phyloP scores from a whole-genome alignment of 805 yeast species.

The Zygosaccharomyces pseudorouxii region DNA sequence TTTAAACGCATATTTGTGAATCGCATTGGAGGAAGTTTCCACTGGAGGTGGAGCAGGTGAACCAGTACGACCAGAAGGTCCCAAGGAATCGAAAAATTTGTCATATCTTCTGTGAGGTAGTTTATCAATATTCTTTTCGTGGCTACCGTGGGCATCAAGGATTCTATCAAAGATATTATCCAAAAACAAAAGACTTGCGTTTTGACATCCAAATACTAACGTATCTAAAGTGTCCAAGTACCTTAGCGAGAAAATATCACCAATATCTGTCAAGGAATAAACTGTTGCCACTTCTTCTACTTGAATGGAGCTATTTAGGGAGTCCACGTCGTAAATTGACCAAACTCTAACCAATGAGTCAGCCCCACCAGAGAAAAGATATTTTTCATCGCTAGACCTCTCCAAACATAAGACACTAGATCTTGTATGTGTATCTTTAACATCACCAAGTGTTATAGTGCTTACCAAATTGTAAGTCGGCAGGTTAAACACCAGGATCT shows the following conservation, averaged over 20 bases:
- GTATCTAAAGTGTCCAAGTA: conserved; percentile 59
- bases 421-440: conserved; percentile 28
- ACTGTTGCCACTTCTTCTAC: conserved; percentile 59
- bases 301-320: conserved; percentile 10
- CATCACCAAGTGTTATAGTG: conserved; percentile 47
- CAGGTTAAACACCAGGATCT: conserved; percentile 66
- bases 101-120: conserved; percentile 68
- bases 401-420: conserved; percentile 61
- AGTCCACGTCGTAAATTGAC: conserved; percentile 45
- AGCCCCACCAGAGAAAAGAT: conserved; percentile 78
- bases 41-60: conserved; percentile 17
- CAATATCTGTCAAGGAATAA: conserved; percentile 82
- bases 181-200: conserved; percentile 80
- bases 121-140: conserved; percentile 32
- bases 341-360: conserved; percentile 87
- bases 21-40: conserved; percentile 7
- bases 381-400: conserved; percentile 48
- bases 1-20: conserved; percentile 9
- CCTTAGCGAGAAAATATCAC: conserved; percentile 82
- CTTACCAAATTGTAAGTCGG: conserved; percentile 50
- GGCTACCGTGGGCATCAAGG: conserved; percentile 11
- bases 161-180: conserved; percentile 33
- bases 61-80: conserved; percentile 62
- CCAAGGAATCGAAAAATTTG: conserved; percentile 83
- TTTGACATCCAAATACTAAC: conserved; percentile 84